phyloP scores from a whole-genome alignment of 495 filamentous ascomycete species.

The Xylaria nigripes region DNA sequence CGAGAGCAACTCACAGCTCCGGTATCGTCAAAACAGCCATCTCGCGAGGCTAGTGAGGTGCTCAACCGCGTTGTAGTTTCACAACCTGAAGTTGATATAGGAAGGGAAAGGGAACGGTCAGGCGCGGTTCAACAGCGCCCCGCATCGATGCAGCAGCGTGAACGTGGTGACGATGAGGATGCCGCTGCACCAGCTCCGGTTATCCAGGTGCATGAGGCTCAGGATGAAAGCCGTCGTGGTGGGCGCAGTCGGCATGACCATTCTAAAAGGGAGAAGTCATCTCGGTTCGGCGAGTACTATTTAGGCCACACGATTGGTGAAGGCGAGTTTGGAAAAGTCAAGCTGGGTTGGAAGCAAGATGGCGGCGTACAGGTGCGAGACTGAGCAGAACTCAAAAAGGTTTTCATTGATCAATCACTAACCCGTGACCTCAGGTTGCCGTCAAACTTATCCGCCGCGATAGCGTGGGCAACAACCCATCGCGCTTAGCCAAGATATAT shows the following conservation, averaged over 20 bases:
- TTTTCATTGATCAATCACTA: conserved; percentile 1
- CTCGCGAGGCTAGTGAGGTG: conserved; percentile 59
- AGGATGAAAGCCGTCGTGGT: conserved; percentile 53
- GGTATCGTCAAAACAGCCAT: conserved; percentile 39
- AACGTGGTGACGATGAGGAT: conserved; percentile 36
- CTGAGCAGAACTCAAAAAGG: not conserved
- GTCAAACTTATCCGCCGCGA: conserved; percentile 97
- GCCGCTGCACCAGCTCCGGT: conserved; percentile 48
- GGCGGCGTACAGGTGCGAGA: conserved; percentile 68
- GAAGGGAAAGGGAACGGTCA: conserved; percentile 65
- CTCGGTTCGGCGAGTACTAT: conserved; percentile 88
- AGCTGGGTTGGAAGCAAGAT: conserved; percentile 97
- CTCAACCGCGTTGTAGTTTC: conserved; percentile 71
- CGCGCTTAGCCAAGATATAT: conserved; percentile 88
- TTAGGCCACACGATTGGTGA: conserved; percentile 95
- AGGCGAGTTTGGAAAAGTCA: conserved; percentile 98
- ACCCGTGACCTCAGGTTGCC: conserved; percentile 57
- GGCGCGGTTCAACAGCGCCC: conserved; percentile 46
- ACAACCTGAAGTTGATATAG: conserved; percentile 70
- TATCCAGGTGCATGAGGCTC: conserved; percentile 42
- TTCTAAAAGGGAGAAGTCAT: conserved; percentile 59
- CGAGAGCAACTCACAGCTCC: conserved; percentile 19
- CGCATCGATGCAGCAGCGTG: conserved; percentile 18
- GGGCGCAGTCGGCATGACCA: conserved; percentile 75
- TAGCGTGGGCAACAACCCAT: conserved; percentile 74